Base-by-base conservation (phyloP, 2,329 filamentous ascomycete genomes). In the Kalmusia sp. region DNA sequence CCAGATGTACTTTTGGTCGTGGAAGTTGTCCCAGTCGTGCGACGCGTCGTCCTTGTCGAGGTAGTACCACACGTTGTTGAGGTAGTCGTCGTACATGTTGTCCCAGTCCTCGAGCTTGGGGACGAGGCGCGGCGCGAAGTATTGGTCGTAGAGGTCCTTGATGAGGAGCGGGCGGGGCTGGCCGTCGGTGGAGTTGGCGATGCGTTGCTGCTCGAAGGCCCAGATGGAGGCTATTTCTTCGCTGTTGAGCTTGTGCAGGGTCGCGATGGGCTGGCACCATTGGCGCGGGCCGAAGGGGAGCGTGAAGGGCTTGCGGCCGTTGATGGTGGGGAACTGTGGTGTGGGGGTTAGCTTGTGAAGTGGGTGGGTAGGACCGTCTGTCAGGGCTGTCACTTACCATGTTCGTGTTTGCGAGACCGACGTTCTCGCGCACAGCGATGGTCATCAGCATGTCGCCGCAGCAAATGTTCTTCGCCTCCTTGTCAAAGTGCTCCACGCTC, bases 191-290 rank as follows among this genome's bases (percentile, higher is more conserved):
- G 30, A 17, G n/a, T 44, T 51, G 12, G 28, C 49, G 40, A 37
- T 11, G 31, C 46, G 46, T 11, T 41, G 3, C 19, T 49, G 46
- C 15, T 51, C 49, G 25, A 30, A 45, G 15, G 24, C 21, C 49
- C 49, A 51, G 19, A 45, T 38, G 15, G 15, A 28, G 15, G 31
- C 30, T 14, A 51, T 17, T 31, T 51, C 49, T 39, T 51, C 49
- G 25, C 49, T 51, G 40, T 46, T 51, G 14, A 51, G 39, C 24
- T 51, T 45, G 49, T 51, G 49, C 19, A 51, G 24, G 6, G 49
- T 51, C 6, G 49, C 40, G 33, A 51, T 51, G 24, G 49, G 49
- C n/a, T 51, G 39, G 40, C 49, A 51, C 49, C 49, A 51, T 33
- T 51, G 39, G 22, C 40, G 31, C 7, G 49, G 40, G 9, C 49